phyloP scores from a whole-genome alignment of 768 basidiomycete genomes.

The Lactarius evosmus region DNA sequence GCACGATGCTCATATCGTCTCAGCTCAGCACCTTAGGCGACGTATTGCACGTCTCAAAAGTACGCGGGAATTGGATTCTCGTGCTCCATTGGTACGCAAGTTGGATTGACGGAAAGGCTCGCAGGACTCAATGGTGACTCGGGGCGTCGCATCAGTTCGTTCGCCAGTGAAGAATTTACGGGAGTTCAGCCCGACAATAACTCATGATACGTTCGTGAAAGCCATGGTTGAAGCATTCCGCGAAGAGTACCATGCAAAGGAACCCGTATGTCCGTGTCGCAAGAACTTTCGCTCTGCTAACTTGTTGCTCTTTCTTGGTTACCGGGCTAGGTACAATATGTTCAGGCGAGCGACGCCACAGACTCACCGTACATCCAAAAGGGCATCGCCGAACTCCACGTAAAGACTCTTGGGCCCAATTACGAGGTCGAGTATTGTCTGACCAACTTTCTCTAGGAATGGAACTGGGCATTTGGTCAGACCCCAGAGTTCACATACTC shows the following conservation, averaged over 20 bases:
- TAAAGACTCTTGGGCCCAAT: constrained; percentile 34
- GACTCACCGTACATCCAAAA: constrained; percentile 57
- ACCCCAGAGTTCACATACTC: constrained; percentile 89
- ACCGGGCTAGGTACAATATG: constrained; percentile 24
- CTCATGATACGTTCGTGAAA: constrained; percentile 66
- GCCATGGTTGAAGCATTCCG: constrained; percentile 70
- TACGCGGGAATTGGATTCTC: constrained; percentile 33
- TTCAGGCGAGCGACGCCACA: constrained; percentile 42
- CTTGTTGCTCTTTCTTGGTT: neutral
- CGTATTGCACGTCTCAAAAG: constrained; percentile 64
- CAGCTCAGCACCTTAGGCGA: constrained; percentile 67
- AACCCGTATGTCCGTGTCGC: constrained; percentile 33
- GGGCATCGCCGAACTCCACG: constrained; percentile 73
- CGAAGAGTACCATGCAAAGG: constrained; percentile 47
- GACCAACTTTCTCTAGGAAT: constrained; percentile 51
- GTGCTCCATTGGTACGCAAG: neutral
- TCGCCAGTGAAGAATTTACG: constrained; percentile 88
- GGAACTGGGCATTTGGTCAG: constrained; percentile 93
- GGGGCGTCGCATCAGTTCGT: constrained; percentile 85
- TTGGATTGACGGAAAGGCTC: neutral
- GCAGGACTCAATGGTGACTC: constrained; percentile 77
- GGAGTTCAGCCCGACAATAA: constrained; percentile 47
- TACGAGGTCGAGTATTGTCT: neutral
- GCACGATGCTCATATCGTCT: constrained; percentile 95
- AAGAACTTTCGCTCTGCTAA: neutral